Evolutionary conservation across 257 asterid species (phyloP), one percentile per base, ranked within the genome.

Genomic region (Mentha longifolia): DNA sequence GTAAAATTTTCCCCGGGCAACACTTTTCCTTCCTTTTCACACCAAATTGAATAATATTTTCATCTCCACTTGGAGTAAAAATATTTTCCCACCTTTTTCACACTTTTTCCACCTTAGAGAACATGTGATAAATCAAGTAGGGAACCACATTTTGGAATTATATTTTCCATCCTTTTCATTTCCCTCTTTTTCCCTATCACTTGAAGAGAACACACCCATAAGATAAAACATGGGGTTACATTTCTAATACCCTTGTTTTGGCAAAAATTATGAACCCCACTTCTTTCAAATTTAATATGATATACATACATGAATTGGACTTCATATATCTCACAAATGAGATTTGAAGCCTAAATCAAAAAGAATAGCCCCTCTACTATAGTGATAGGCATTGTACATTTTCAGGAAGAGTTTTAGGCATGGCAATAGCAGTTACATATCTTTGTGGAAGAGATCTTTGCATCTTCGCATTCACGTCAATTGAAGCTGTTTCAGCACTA

Each of bases 391-490:
- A 91, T 46, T 86, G 93, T 76, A 85, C 89, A 61, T 79, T 70
- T 54, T 81, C 85, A 28, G 94, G 93, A 64, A 91, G 82, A 79
- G 47, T 85, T 82, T 78, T 79, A 70, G 96, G 92, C 78, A 82
- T 61, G 43, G 96, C 86, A 72, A 79, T 68, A 33, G 94, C 94
- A 30, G 85, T 83, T 65, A 88, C 94, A 67, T 88, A 91, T 91
- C 90, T 85, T 78, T 83, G 96, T 17, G 84, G 87, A 30, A 45
- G 30, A 50, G 83, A 74, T 74, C 70, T 91, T 45, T 71, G 81
- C 30, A 52, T 64, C 68, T 47, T 72, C 43, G 84, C 71, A 49
- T 72, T 82, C n/a, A 73, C 73, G 63, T 80, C 82, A 43, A 81
- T 60, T n/a, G 88, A 76, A 19, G 93, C 41, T 10, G 85, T 8